These are phyloP conservation scores for Whalleya microplaca DNA, from an alignment of 2,329 filamentous ascomycete genomes.

Conservation along the genomic window DNA sequence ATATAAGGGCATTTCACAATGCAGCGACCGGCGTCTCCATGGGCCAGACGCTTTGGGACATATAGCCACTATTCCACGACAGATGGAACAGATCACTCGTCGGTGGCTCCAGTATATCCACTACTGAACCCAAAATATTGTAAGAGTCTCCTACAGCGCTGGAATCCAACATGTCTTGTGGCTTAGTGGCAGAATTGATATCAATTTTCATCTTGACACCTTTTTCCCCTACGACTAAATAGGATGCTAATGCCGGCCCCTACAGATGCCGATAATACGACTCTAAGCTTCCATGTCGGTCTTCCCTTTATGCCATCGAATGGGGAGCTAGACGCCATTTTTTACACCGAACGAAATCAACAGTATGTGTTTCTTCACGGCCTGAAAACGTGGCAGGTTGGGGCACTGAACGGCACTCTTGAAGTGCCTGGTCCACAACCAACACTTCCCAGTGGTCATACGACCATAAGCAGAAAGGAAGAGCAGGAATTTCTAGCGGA, in stretches of 20 bases:
- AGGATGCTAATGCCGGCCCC: not conserved
- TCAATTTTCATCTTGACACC: not conserved
- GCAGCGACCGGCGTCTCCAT: not conserved
- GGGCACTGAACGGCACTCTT: not conserved
- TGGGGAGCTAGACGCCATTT: not conserved
- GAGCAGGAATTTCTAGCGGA: no score
- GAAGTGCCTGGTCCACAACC: not conserved
- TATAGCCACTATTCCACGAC: not conserved
- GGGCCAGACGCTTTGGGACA: not conserved
- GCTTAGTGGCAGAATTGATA: not conserved
- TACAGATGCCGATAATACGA: not conserved
- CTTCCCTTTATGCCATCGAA: not conserved
- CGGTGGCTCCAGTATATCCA: not conserved
- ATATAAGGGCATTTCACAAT: not conserved
- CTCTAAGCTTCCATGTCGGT: not conserved
- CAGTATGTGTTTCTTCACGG: not conserved
- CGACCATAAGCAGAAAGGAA: not conserved
- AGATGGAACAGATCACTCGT: not conserved
- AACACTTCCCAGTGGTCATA: not conserved
- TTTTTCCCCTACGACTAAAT: not conserved
- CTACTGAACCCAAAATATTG: not conserved
- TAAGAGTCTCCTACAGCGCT: not conserved
- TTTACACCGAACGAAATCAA: not conserved
- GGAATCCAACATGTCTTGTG: not conserved
- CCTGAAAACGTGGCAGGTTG: not conserved